Evolutionary conservation across 345 rosid genomes (phyloP).

Genomic region (Garcia nutans): DNA sequence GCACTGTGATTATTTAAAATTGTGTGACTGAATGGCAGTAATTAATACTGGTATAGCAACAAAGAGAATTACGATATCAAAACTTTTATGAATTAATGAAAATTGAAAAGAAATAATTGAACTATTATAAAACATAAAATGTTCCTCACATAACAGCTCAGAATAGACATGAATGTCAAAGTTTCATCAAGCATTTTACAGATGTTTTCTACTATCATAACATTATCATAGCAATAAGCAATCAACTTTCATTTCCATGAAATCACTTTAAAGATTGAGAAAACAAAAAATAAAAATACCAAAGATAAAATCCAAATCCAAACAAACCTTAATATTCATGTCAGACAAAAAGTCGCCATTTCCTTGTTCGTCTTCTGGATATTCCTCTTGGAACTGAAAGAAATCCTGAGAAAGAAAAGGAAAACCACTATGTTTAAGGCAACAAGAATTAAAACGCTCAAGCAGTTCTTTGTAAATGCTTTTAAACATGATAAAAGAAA

Average conservation of each 20-base stretch:
- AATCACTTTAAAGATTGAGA: too few species aligned
- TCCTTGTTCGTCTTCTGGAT: conserved; percentile 31
- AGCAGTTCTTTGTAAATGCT: background rate
- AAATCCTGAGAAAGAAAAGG: conserved; percentile 25
- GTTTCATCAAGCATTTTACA: conserved; percentile 36
- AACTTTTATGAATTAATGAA: too few species aligned
- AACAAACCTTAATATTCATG: conserved; percentile 56
- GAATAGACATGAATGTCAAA: conserved; percentile 44
- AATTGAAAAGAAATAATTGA: background rate
- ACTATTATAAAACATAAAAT: background rate
- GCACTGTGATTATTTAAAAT: too few species aligned
- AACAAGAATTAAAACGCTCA: background rate
- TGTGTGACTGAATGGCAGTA: too few species aligned
- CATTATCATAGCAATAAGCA: conserved; percentile 46
- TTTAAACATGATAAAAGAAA: background rate
- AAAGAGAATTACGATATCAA: background rate
- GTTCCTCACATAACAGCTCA: conserved; percentile 73
- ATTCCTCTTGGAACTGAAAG: conserved; percentile 40
- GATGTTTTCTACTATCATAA: conserved; percentile 29
- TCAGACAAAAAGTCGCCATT: conserved; percentile 48
- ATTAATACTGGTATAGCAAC: too few species aligned
- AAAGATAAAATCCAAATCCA: background rate
- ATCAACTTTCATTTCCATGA: conserved; percentile 9
- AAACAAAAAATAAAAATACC: background rate
- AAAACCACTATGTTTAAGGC: background rate